These are phyloP conservation scores for Begonia loranthoides DNA, from an alignment of 306 rosid genomes.

Conservation along the genomic window DNA sequence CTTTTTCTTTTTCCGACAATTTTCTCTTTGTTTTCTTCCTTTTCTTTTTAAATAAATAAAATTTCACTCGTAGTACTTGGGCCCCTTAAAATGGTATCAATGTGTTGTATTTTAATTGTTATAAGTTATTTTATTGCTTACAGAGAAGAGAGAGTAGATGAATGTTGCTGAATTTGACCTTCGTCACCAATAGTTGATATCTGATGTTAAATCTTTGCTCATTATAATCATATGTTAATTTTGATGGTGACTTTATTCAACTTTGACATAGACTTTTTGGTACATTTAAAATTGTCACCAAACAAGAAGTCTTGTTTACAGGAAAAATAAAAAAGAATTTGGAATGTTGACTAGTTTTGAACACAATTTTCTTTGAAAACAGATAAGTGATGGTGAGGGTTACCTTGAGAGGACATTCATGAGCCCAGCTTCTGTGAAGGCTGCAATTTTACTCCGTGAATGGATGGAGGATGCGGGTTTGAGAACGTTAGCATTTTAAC, in stretches of 20 bases:
- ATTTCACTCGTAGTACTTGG: not conserved
- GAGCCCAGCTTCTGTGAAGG: constrained; percentile 77
- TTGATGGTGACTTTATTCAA: too few relatives aligned
- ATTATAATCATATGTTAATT: too few relatives aligned
- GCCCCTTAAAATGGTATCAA: not conserved
- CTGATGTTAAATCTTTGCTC: too few relatives aligned
- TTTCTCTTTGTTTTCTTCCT: not conserved
- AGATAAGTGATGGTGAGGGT: constrained; percentile 68
- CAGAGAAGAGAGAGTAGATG: too few relatives aligned
- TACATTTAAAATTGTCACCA: too few relatives aligned
- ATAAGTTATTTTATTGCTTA: too few relatives aligned
- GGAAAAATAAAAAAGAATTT: too few relatives aligned
- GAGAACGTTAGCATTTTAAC: constrained; percentile 69
- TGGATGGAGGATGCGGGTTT: constrained; percentile 99
- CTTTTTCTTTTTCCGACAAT: not conserved
- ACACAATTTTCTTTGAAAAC: constrained; percentile 13
- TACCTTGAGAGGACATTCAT: constrained; percentile 88
- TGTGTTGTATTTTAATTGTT: not conserved
- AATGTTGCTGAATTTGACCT: too few relatives aligned
- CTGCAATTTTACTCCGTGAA: constrained; percentile 33
- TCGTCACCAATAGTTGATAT: too few relatives aligned
- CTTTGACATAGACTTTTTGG: too few relatives aligned
- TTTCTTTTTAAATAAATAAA: not conserved
- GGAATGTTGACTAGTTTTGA: too few relatives aligned
- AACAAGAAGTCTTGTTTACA: too few relatives aligned